Base-by-base conservation (phyloP, 176 grass and related monocot species). In the Cenchrus fungigraminus region DNA sequence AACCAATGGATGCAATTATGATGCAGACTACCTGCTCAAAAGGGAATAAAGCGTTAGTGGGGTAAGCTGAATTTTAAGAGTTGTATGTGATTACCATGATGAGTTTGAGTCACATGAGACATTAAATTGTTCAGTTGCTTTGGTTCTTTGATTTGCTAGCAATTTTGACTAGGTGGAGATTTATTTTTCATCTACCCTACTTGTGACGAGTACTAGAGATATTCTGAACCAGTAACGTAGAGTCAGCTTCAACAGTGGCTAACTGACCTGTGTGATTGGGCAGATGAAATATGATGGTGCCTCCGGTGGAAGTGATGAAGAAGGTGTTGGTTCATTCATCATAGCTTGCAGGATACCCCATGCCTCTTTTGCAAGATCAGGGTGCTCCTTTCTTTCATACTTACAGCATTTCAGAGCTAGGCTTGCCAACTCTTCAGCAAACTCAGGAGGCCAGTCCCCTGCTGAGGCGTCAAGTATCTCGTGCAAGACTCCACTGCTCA, bases 381-480 rank as follows among this genome's bases (percentile, higher is more conserved):
- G 94, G 57, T 91, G 87, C 13, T 88, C 68, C 87, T 78, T 89
- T 45, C 91, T 84, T 8, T 91, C 50, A 13, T 45, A 65, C 19
- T 79, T 64, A 16, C 94, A 94, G 45, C 94, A 97, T 73, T 74
- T 78, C 4, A 97, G 37, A 25, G 89, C 94, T 51, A 94, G 51
- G n/a, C 20, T 47, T 79, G 90, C 82, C 82, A 94, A 73, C 71
- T 83, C 58, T 79, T 80, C 57, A 22, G 87, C 81, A 49, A 76
- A 65, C 32, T 82, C 53, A 79, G 67, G 59, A 69, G 89, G 94
- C 91, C 87, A 94, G 34, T 86, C 85, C 72, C 91, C 91, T 22
- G 89, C 94, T 16, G 89, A 84, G 46, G 65, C 40, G 9, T 97
- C 89, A 31, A 92, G 6, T 75, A 94, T 86, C 76, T 87, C 76